These are phyloP conservation scores for Mortierella sp. DNA, from an alignment of 371 early-diverging fungal genomes.

Conservation along the genomic window DNA sequence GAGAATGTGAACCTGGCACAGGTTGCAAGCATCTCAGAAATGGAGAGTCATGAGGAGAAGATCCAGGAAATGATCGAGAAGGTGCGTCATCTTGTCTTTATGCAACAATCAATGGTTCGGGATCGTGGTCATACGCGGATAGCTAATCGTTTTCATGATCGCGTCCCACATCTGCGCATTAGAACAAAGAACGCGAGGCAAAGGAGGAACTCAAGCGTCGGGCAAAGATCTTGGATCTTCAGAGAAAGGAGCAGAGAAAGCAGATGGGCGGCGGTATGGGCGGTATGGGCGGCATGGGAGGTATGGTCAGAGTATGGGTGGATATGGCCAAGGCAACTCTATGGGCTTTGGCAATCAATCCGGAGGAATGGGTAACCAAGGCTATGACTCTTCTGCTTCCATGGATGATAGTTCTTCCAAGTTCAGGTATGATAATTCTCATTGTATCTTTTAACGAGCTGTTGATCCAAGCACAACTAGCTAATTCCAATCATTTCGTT, in stretches of 20 bases:
- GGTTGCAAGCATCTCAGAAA: conserved; percentile 90
- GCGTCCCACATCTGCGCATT: too few relatives aligned
- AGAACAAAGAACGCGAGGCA: conserved; percentile 97
- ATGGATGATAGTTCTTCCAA: conserved; percentile 29
- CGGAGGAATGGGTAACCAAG: conserved; percentile 55
- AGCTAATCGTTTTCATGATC: too few relatives aligned
- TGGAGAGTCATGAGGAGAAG: conserved; percentile 97
- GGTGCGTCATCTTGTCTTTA: conserved; percentile 70
- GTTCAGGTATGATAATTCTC: conserved; percentile 25
- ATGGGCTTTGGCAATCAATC: conserved; percentile 58
- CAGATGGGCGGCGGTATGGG: conserved; percentile 13
- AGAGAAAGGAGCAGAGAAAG: conserved; percentile 78
- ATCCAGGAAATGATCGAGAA: conserved; percentile 95
- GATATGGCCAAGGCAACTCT: conserved; percentile 54
- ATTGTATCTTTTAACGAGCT: too few relatives aligned
- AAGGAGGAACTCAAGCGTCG: conserved; percentile 94
- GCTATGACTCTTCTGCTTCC: conserved; percentile 56
- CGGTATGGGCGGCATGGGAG: conserved; percentile 49
- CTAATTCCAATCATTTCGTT: too few relatives aligned
- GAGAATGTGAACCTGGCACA: conserved; percentile 82
- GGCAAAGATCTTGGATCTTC: conserved; percentile 91
- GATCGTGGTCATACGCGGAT: too few relatives aligned
- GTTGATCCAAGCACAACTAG: too few relatives aligned
- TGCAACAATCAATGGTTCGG: too few relatives aligned
- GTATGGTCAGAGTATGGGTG: conserved; percentile 59